Evolutionary conservation across 805 yeast species (phyloP), one percentile per base, ranked within the genome.

Genomic region (Saturnispora diversa): DNA sequence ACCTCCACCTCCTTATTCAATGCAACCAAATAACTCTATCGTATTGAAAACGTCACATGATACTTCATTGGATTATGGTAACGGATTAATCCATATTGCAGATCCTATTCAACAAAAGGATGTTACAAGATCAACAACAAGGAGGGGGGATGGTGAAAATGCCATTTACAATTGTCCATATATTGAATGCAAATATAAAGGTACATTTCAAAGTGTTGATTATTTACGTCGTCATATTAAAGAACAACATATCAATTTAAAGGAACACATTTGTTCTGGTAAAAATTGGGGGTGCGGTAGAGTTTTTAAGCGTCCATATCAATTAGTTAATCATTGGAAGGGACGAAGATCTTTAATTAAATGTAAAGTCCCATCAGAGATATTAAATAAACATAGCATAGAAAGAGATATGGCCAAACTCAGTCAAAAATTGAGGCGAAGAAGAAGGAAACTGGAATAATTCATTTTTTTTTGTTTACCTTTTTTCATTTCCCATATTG

Each of bases 321-420:
- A 59, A 40, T 36, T 59, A 25, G 56, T 58, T 8, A 58, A 59
- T 39, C 63, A 59, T 42, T 59, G 63, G 63, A 44, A 49, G 16
- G 62, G 61, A 6, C 55, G 55, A 31, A 44, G 62, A 17, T 58
- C 62, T 4, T 35, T 58, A 12, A 51, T 52, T 30, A 42, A 52
- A 15, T 59, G 63, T 35, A 46, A 51, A 13, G 62, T 59, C 31
- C 63, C 63, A 2, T 3, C 13, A 10, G 15, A 24, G 5, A 26
- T 32, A 6, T 21, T 39, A 20, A 22, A 25, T n/a, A 6, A 21
- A 10, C 24, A 39, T 13, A 9, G 22, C 5, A 39, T 37, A 24
- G 26, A 37, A 24, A 37, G 26, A 31, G 40, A 37, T 25, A 37
- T 37, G 40, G 27, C 12, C 17, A 25, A 13, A 12, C 22, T 37